These are phyloP conservation scores for Poa pratensis DNA, from an alignment of 176 grass and related monocot species.

Conservation along the genomic window DNA sequence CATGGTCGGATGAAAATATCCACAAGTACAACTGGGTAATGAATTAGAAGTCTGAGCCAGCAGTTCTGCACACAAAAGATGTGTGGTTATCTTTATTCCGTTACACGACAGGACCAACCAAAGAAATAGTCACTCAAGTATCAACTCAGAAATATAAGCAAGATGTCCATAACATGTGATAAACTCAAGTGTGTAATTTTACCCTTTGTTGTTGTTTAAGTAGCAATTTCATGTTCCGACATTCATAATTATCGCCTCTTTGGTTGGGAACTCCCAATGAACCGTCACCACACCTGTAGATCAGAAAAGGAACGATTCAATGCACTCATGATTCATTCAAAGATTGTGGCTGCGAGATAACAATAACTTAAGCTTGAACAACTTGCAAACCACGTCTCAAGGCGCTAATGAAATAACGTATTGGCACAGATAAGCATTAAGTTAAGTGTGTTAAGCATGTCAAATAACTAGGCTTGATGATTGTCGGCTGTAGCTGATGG, in stretches of 20 bases:
- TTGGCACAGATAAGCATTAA: too few relatives aligned
- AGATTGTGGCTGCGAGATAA: background rate
- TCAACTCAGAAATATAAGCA: slow-evolving; percentile 24
- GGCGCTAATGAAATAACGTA: background rate
- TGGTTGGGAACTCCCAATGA: slow-evolving; percentile 94
- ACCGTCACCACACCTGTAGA: slow-evolving; percentile 86
- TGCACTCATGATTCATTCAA: slow-evolving; percentile 10
- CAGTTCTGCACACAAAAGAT: background rate
- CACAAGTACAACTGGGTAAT: background rate
- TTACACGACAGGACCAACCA: background rate
- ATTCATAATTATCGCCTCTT: slow-evolving; percentile 98
- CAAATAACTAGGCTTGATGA: slow-evolving; percentile 29
- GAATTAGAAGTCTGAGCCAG: background rate
- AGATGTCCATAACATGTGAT: slow-evolving; percentile 11
- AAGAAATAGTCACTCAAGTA: slow-evolving; percentile 24
- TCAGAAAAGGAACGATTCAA: slow-evolving; percentile 30
- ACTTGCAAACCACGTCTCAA: background rate
- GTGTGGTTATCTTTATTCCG: slow-evolving; percentile 7
- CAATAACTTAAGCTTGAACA: slow-evolving; percentile 10
- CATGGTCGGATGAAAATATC: slow-evolving; percentile 3
- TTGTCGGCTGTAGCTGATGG: slow-evolving; percentile 1
- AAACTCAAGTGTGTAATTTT: slow-evolving; percentile 39
- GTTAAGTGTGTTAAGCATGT: background rate
- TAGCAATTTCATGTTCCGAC: slow-evolving; percentile 97
- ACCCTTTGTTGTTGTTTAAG: slow-evolving; percentile 98